Conservation (phyloP, 345 rosid species). For the Eucalyptus shirleyi region DNA sequence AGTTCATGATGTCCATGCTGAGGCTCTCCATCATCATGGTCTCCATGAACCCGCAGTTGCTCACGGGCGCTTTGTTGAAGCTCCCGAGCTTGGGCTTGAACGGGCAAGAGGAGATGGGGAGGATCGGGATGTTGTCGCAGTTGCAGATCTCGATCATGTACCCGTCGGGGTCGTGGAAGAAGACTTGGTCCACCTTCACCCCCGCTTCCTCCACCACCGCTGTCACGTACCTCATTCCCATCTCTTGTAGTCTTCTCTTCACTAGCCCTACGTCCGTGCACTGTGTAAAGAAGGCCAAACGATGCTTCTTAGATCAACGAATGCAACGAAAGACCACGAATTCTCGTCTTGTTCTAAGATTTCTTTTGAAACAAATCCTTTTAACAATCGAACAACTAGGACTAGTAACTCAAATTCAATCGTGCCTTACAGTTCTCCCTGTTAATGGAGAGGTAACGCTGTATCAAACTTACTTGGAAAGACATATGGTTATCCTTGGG, state of each 20-base stretch:
- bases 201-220: constrained; percentile 27
- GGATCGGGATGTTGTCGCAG: constrained; percentile 22
- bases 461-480: constrained; percentile 14
- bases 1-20: constrained; percentile 8
- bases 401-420: not conserved
- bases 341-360: not conserved
- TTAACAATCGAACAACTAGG: not conserved
- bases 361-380: not conserved
- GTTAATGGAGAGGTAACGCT: not conserved
- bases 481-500: constrained; percentile 35
- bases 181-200: constrained; percentile 19
- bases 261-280: constrained; percentile 24
- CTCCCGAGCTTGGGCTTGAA: not conserved
- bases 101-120: constrained; percentile 6
- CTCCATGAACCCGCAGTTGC: constrained; percentile 2
- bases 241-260: constrained; percentile 16
- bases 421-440: not conserved
- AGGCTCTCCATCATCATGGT: constrained; percentile 10
- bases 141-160: constrained; percentile 34
- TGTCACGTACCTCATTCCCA: constrained; percentile 9
- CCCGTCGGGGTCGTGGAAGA: constrained; percentile 37
- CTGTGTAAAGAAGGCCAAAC: not conserved
- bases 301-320: not conserved
- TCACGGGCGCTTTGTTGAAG: not conserved
- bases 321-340: not conserved